phyloP scores from a whole-genome alignment of 441 rosid genomes.

The Aleurites moluccanus region DNA sequence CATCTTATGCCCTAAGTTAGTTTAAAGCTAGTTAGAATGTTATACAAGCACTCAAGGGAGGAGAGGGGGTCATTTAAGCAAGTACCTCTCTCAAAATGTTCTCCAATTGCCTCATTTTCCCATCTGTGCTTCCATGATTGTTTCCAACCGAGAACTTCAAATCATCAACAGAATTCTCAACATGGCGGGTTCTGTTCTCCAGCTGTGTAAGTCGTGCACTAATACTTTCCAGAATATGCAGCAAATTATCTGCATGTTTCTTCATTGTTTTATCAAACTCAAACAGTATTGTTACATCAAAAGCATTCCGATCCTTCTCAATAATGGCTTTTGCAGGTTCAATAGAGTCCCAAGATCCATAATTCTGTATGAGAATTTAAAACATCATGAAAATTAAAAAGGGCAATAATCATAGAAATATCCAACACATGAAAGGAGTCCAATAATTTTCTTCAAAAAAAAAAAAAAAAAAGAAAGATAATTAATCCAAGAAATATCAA shows the following conservation, averaged over 20 bases:
- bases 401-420: too few species aligned
- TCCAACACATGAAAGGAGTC: too few species aligned
- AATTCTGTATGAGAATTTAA: conserved; percentile 40
- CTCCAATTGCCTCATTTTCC: conserved; percentile 81
- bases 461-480: too few species aligned
- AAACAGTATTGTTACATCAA: conserved; percentile 42
- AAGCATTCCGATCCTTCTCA: conserved; percentile 49
- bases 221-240: conserved; percentile 66
- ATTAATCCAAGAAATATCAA: too few species aligned
- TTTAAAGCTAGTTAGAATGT: conserved; percentile 2
- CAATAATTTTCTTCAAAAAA: too few species aligned
- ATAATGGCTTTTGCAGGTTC: conserved; percentile 50
- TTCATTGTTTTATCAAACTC: conserved; percentile 74
- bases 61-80: background rate
- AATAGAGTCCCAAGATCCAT: conserved; percentile 60
- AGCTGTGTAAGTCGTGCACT: conserved; percentile 80
- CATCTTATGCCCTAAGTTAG: background rate
- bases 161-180: conserved; percentile 78
- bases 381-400: too few species aligned
- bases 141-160: conserved; percentile 74
- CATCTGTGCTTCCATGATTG: conserved; percentile 73
- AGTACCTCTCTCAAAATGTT: conserved; percentile 77
- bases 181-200: conserved; percentile 65
- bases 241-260: conserved; percentile 63
- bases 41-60: background rate